Conservation (phyloP, 768 basidiomycete species). For the Boletellus sp. region DNA sequence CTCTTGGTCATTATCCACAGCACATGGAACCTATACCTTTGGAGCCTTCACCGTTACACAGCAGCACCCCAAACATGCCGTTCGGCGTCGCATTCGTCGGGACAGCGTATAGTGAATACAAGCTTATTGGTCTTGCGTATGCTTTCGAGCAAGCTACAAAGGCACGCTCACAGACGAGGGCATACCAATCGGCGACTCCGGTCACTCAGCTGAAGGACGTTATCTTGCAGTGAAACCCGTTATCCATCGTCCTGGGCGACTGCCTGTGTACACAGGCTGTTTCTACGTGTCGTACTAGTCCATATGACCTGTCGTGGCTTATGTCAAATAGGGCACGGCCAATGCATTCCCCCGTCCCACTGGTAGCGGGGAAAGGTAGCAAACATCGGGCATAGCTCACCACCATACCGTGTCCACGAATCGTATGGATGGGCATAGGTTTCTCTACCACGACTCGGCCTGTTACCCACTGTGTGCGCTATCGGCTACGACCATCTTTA, state of each 20-base stretch:
- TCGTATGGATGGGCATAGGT: too few species aligned
- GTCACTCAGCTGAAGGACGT: conserved; percentile 46
- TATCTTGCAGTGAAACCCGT: conserved; percentile 12
- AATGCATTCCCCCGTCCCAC: too few species aligned
- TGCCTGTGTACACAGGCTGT: background rate
- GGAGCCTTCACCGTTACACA: conserved; percentile 40
- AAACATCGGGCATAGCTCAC: too few species aligned
- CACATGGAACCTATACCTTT: conserved; percentile 37
- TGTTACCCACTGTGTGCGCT: too few species aligned
- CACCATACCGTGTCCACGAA: too few species aligned
- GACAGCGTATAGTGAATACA: conserved; percentile 57
- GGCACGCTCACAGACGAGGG: conserved; percentile 44
- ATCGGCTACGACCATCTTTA: too few species aligned
- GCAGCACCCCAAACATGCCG: conserved; percentile 44
- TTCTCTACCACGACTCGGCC: too few species aligned
- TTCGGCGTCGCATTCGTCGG: conserved; percentile 63
- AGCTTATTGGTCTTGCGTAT: conserved; percentile 54
- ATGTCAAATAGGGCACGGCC: conserved; percentile 2
- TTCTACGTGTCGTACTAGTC: background rate
- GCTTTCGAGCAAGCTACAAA: conserved; percentile 67
- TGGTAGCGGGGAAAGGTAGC: too few species aligned
- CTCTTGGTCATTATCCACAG: conserved; percentile 56
- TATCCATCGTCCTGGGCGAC: background rate
- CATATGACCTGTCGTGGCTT: background rate
- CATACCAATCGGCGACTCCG: conserved; percentile 52